Evolutionary conservation across 2,329 filamentous ascomycete genomes (phyloP), one percentile per base, ranked within the genome.

Genomic region (Curvularia eragrostidis): DNA sequence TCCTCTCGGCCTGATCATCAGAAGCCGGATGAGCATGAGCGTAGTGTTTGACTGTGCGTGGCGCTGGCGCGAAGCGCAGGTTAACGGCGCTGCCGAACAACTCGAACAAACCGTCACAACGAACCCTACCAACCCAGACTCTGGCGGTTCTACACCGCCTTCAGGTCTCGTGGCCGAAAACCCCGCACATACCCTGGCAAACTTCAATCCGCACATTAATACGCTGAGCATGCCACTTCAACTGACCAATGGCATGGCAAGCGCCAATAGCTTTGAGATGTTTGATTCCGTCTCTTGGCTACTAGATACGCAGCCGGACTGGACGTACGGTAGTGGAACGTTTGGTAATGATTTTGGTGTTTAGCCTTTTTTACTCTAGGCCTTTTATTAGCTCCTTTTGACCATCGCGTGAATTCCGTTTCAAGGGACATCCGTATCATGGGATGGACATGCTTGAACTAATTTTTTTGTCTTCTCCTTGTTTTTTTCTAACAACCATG

Each of bases 241-340:
- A 64, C 85, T 90, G 54, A 85, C 86, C 9, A 89, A 87, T 67
- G 75, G 67, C 15, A 69, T 72, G 52, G 75, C 61, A 44, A 80
- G 67, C 61, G 77, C 77, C 44, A 80, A 77, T 48, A 77, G 76
- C 44, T 80, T 78, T 32, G 78, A 96, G 75, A 91, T 96, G 61
- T 97, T 96, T 71, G 93, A 97, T 77, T 91, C 93, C 1, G 84
- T 97, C 69, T 91, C 94, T 75, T 97, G 93, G 93, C 92, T 96
- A 82, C 81, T 97, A 59, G 93, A 97, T 75, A 91, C 93, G 89
- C 74, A 77, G 56, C 69, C 66, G 7, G 73, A 75, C 32, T 75
- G 73, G 73, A 69, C 71, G 30, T 75, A 72, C 48, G 65, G 69
- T 3, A 60, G 65, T 10, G 65, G 65, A 1, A 63, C 63, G 1